phyloP scores from a whole-genome alignment of 192 early-diverging fungal genomes.

The Coemansia sp. region DNA sequence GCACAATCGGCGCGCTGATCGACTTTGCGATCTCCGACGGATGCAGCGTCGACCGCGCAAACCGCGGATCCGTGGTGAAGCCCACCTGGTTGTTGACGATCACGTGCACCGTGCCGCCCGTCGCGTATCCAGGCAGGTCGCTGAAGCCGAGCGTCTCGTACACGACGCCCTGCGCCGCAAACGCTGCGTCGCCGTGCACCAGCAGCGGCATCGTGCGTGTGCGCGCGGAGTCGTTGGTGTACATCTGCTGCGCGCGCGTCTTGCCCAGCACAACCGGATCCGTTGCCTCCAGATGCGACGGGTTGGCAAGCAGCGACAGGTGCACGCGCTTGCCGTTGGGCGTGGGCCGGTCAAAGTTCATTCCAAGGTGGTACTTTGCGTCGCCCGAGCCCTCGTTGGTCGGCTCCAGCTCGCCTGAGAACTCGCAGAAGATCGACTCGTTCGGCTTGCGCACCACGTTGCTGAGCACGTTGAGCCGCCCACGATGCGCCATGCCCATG shows the following conservation, averaged over 20 bases:
- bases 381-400: slow-evolving; percentile 96
- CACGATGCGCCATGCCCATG: slow-evolving; percentile 99
- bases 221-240: slow-evolving; percentile 83
- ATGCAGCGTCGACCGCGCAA: slow-evolving; percentile 93
- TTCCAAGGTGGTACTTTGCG: slow-evolving; percentile 90
- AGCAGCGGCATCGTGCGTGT: slow-evolving; percentile 89
- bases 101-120: slow-evolving; percentile 96
- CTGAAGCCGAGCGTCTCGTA: slow-evolving; percentile 97
- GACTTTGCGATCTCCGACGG: slow-evolving; percentile 98
- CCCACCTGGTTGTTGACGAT: slow-evolving; percentile 99
- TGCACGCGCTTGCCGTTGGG: slow-evolving; percentile 97
- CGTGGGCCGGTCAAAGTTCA: slow-evolving; percentile 96
- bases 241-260: slow-evolving; percentile 93
- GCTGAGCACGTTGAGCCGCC: slow-evolving; percentile 95
- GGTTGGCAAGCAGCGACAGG: slow-evolving; percentile 96
- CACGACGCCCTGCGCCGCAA: slow-evolving; percentile 96
- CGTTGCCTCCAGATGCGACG: slow-evolving; percentile 97
- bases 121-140: slow-evolving; percentile 93
- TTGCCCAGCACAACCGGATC: slow-evolving; percentile 99
- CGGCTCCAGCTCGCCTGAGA: slow-evolving; percentile 83
- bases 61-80: slow-evolving; percentile 97
- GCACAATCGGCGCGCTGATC: slow-evolving; percentile 95
- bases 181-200: slow-evolving; percentile 97
- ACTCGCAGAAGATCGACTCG: slow-evolving; percentile 98
- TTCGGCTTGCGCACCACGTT: slow-evolving; percentile 99